Conservation (phyloP, 2,329 filamentous ascomycete species). For the Verticillium albo-atrum region DNA sequence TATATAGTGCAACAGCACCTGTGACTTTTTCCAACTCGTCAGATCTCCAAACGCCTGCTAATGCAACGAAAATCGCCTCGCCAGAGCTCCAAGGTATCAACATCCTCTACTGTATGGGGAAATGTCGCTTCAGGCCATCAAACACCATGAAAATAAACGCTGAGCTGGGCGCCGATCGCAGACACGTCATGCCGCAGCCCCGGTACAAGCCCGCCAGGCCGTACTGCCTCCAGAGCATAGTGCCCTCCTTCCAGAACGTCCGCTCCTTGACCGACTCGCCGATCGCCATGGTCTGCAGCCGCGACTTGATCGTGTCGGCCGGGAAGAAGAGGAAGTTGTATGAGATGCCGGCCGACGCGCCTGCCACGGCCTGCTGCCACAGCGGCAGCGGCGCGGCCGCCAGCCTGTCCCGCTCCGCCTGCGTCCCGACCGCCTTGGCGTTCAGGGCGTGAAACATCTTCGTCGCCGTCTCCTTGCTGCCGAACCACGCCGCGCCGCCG, state of each 20-base stretch:
- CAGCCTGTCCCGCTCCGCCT: conserved; percentile 34
- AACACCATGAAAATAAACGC: conserved; percentile 97
- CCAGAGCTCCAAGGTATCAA: not conserved
- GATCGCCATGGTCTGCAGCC: conserved; percentile 87
- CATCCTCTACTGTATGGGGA: conserved; percentile 42
- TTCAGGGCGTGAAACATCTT: conserved; percentile 62
- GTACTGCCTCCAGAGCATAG: conserved; percentile 72
- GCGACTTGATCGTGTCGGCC: conserved; percentile 93
- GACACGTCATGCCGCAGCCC: conserved; percentile 90
- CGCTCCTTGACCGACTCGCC: conserved; percentile 49
- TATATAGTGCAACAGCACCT: not conserved
- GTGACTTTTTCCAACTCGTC: not conserved
- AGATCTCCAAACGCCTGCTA: not conserved
- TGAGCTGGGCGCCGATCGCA: conserved; percentile 87
- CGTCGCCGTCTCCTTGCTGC: conserved; percentile 77
- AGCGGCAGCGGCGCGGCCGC: conserved; percentile 60
- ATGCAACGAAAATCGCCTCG: not conserved
- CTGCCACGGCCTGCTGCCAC: conserved; percentile 83
- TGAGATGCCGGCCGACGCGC: conserved; percentile 81
- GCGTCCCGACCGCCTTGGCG: conserved; percentile 32
- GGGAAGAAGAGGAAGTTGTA: conserved; percentile 99
- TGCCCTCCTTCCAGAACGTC: conserved; percentile 70
- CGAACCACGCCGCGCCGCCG: conserved; percentile 93
- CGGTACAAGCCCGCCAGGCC: conserved; percentile 85
- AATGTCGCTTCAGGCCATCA: conserved; percentile 72